Evolutionary conservation across 2,329 filamentous ascomycete genomes (phyloP).

Genomic region (Claviceps purpurea): DNA sequence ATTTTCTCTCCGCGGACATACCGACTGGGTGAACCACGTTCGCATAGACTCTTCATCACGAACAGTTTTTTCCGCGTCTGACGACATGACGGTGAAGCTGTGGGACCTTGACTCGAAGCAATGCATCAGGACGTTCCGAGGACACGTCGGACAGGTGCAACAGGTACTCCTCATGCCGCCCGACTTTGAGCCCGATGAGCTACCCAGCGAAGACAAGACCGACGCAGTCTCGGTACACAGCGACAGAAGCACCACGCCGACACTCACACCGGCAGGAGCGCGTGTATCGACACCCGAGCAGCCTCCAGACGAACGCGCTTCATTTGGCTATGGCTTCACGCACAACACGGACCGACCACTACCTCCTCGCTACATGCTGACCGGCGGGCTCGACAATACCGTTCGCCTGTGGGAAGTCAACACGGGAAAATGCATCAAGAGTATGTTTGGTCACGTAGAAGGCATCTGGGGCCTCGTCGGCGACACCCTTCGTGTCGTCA

Average conservation of each 20-base stretch:
- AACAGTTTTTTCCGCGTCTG: constrained; percentile 83
- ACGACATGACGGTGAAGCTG: constrained; percentile 80
- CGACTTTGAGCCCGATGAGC: constrained; percentile 80
- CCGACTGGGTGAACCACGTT: constrained; percentile 95
- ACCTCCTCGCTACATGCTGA: constrained; percentile 84
- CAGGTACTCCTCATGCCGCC: constrained; percentile 73
- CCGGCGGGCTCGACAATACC: constrained; percentile 79
- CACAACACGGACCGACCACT: constrained; percentile 48
- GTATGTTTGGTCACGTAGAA: constrained; percentile 93
- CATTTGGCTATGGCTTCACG: constrained; percentile 51
- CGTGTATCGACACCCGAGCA: constrained; percentile 14
- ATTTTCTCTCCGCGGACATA: constrained; percentile 69
- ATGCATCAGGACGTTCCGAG: constrained; percentile 67
- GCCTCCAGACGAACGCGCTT: constrained; percentile 32
- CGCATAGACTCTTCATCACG: constrained; percentile 69
- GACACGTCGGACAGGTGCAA: constrained; percentile 91
- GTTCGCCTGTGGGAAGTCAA: constrained; percentile 86
- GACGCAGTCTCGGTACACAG: constrained; percentile 41
- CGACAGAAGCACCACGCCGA: constrained; percentile 30
- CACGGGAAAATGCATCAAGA: constrained; percentile 70
- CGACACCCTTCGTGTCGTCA: constrained; percentile 77
- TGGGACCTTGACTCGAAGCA: constrained; percentile 83
- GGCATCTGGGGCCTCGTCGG: constrained; percentile 89
- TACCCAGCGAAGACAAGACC: constrained; percentile 31
- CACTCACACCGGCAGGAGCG: constrained; percentile 6